Evolutionary conservation across 371 early-diverging fungal genomes (phyloP).

Genomic region (Syncephalastrum racemosum): DNA sequence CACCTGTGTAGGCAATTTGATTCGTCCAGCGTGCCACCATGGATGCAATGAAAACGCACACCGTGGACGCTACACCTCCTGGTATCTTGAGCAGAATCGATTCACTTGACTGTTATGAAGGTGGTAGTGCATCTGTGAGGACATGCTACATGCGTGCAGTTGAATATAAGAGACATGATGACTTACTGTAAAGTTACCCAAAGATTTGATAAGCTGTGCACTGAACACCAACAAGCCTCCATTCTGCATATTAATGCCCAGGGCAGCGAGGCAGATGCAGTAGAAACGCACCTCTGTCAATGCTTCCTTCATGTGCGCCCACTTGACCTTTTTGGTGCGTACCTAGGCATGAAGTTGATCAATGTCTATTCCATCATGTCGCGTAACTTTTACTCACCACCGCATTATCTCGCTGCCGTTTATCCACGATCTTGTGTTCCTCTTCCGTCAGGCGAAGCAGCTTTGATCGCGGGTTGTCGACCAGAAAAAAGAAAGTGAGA

Average conservation of each 20-base stretch:
- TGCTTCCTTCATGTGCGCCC: constrained; percentile 29
- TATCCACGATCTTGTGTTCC: constrained; percentile 33
- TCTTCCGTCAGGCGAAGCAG: constrained; percentile 28
- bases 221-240: constrained; percentile 37
- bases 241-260: constrained; percentile 26
- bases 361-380: too few relatives aligned
- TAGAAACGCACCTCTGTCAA: constrained; percentile 34
- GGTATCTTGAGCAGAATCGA: constrained; percentile 38
- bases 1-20: neutral
- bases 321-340: constrained; percentile 21
- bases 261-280: constrained; percentile 17
- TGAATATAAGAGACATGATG: neutral
- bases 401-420: constrained; percentile 34
- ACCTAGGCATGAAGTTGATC: too few relatives aligned
- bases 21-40: neutral
- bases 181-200: constrained; percentile 40
- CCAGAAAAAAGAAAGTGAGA: constrained; percentile 26
- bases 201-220: constrained; percentile 27
- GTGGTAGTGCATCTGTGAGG: too few relatives aligned
- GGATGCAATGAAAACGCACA: constrained; percentile 11
- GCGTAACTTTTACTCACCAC: constrained; percentile 12
- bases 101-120: constrained; percentile 5
- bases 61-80: constrained; percentile 17
- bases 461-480: constrained; percentile 27
- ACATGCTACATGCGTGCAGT: neutral